Evolutionary conservation across 495 filamentous ascomycete species (phyloP), one percentile per base, ranked within the genome.

Genomic region (Annulohypoxylon bovei): DNA sequence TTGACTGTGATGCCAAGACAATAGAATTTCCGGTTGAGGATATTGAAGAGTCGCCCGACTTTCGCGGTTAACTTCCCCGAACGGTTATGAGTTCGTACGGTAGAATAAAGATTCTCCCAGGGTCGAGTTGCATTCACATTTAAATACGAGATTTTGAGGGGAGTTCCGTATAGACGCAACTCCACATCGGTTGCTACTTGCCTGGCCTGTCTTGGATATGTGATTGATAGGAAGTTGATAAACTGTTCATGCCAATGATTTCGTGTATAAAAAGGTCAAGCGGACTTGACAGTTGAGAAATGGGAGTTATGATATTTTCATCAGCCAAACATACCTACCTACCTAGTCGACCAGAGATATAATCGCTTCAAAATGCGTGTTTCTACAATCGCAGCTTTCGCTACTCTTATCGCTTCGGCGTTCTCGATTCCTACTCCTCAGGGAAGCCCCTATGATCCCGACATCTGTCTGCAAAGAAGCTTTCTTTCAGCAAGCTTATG

Each of bases 111-210:
- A n/a, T 14, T 56, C 20, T 25, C 20, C 25, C 18, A 49, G 37
- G 62, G 64, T 67, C 28, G 16, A 67, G 58, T 58, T 64, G 40
- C 68, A 66, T 61, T 27, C 23, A 44, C 16, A 22, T 30, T 30
- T 28, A 52, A 64, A 72, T 72, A 72, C 69, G 69, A 67, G 69
- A 55, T 67, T 39, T 53, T 59, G 52, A 58, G 25, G 62, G 25
- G 47, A 32, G 52, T 50, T 44, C 18, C 35, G 7, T 46, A 54
- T 46, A 65, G 46, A 67, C 33, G 47, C 14, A 67, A 55, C 63
- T 55, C 69, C 64, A 72, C 58, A 71, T 63, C 7, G 53, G n/a
- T 23, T 67, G 39, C 59, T 54, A 67, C 56, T 65, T 52, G 39
- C 63, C 64, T 30, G 22, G 44, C 35, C 30, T n/a, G 64, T 50